Evolutionary conservation across 2,329 filamentous ascomycete species (phyloP).

Genomic region (Colletotrichum sublineola): DNA sequence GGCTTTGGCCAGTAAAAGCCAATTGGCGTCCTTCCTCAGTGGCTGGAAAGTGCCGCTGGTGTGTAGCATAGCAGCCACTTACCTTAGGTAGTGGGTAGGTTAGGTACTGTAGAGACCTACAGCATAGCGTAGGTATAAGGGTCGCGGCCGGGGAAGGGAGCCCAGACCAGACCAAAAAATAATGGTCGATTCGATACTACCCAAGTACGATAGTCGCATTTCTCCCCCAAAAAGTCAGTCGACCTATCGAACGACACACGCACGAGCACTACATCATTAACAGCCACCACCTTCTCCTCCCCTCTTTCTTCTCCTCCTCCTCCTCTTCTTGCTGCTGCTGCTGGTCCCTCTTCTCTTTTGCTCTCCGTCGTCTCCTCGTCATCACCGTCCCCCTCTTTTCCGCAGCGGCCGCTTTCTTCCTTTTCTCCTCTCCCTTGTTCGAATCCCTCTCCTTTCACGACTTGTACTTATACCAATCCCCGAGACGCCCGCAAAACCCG

Average conservation of each 20-base stretch:
- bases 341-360: slow-evolving; percentile 20
- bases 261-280: slow-evolving; percentile 41
- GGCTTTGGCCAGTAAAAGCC: slow-evolving; percentile 12
- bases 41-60: slow-evolving; percentile 32
- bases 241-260: slow-evolving; percentile 40
- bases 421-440: not conserved
- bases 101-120: no score
- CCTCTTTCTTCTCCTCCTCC: slow-evolving; percentile 7
- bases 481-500: slow-evolving; percentile 23
- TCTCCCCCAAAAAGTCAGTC: slow-evolving; percentile 40
- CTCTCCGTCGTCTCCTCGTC: slow-evolving; percentile 20
- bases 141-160: slow-evolving; percentile 9
- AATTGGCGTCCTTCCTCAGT: slow-evolving; percentile 31
- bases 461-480: slow-evolving; percentile 10
- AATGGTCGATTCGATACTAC: slow-evolving; percentile 4
- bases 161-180: slow-evolving; percentile 29
- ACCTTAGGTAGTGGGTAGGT: no score
- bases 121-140: no score
- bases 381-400: slow-evolving; percentile 13
- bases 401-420: not conserved
- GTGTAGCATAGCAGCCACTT: not conserved
- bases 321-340: slow-evolving; percentile 14
- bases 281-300: slow-evolving; percentile 21
- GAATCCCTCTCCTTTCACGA: not conserved
- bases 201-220: slow-evolving; percentile 4